phyloP scores from a whole-genome alignment of 176 grass and related monocot species.

The Bothriochloa decipiens region DNA sequence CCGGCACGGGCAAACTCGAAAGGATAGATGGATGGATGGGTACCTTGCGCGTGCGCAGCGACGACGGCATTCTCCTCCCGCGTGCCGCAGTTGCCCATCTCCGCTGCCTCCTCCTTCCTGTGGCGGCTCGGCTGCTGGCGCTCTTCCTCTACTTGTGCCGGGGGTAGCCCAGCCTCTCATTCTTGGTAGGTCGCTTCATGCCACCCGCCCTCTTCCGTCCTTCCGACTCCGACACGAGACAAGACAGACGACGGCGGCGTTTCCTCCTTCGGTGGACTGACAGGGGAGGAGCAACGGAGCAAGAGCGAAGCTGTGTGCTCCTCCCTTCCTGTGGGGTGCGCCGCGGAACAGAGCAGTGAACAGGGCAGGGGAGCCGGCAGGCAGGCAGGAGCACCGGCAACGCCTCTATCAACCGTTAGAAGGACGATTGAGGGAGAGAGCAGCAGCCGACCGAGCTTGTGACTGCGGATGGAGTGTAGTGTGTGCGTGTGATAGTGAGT shows the following conservation, averaged over 20 bases:
- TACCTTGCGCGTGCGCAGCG: constrained; percentile 90
- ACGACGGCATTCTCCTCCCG: constrained; percentile 99
- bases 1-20: neutral
- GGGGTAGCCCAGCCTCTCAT: constrained; percentile 57
- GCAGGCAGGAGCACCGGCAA: neutral
- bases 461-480: neutral
- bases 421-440: neutral
- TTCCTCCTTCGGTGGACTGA: neutral
- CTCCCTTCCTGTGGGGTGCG: neutral
- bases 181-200: constrained; percentile 43
- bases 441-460: neutral
- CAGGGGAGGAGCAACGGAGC: neutral
- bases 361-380: neutral
- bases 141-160: constrained; percentile 20
- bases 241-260: neutral
- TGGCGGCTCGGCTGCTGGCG: neutral
- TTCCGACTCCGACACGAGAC: too few relatives aligned
- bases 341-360: neutral
- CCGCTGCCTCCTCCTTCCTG: neutral
- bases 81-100: constrained; percentile 97
- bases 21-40: neutral
- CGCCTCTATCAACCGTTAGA: neutral
- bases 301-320: neutral
- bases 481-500: neutral
- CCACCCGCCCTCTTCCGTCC: constrained; percentile 1